Conservation (phyloP, 352 stramenopile genomes). For the Phytophthora boehmeriae region DNA sequence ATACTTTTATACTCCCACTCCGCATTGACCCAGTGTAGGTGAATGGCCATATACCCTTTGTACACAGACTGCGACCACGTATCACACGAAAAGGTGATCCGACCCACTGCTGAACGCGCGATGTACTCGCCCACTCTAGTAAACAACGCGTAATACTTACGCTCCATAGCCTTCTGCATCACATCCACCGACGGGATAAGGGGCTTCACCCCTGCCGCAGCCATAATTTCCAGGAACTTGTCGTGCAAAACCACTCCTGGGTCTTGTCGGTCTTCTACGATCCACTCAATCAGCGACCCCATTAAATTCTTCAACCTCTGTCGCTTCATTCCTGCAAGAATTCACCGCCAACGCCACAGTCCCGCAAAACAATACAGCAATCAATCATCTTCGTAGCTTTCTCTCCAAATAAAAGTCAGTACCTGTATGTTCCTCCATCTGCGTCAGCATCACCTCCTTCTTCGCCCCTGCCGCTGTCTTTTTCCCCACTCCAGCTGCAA, state of each 20-base stretch:
- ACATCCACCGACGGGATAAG: conserved; percentile 54
- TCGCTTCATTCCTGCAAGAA: conserved; percentile 56
- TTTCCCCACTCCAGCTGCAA: conserved; percentile 31
- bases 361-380: background rate
- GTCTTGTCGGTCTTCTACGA: conserved; percentile 77
- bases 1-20: conserved; percentile 88
- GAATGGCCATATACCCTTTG: conserved; percentile 78
- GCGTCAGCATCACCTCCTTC: conserved; percentile 43
- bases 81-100: conserved; percentile 81
- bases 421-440: conserved; percentile 73
- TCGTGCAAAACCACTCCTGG: conserved; percentile 66
- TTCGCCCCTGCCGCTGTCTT: conserved; percentile 49
- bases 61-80: conserved; percentile 74
- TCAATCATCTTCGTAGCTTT: background rate
- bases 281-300: conserved; percentile 70
- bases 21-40: conserved; percentile 85
- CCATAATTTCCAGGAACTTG: conserved; percentile 73
- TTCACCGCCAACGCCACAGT: background rate
- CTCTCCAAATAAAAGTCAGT: conserved; percentile 3
- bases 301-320: conserved; percentile 71
- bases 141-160: conserved; percentile 78
- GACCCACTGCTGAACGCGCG: conserved; percentile 67
- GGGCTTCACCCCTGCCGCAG: conserved; percentile 51
- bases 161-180: conserved; percentile 72
- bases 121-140: conserved; percentile 77